Evolutionary conservation across 2,329 filamentous ascomycete species (phyloP), one percentile per base, ranked within the genome.

Genomic region (Westerdykella aurantiaca): DNA sequence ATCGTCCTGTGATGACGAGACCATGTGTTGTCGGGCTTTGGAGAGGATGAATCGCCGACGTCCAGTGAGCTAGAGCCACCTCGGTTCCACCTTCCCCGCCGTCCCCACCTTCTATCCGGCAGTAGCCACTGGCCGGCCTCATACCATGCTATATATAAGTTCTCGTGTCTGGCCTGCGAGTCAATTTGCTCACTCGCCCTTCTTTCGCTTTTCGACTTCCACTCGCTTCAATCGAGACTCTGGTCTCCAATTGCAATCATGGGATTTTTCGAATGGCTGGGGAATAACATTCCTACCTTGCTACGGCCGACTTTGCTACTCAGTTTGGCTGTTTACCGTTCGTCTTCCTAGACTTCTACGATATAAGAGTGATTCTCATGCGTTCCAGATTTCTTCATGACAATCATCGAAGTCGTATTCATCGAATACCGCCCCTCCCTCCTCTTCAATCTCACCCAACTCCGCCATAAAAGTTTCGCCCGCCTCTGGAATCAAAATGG

Each of bases 401-500:
- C 62, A 5, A 47, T 64, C 13, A 39, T 66, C 25, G 58, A 66
- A 50, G 50, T 57, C 31, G 42, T 61, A 23, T 57, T 63, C 34
- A 12, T 61, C 17, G 56, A 64, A 10, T 56, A 46, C 43, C 48
- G 50, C 21, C 63, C 62, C 5, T 43, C 48, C 25, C 44, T 56
- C 6, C 55, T 67, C 16, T 46, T 65, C 50, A 52, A 63, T 22
- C 39, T 66, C 31, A 56, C 54, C 12, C 47, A 51, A 6, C 48
- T 68, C 6, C 63, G 60, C 29, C 56, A 56, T 44, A 60, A 57
- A 44, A 55, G 57, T 38, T 68, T 68, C 39, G 60, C 61, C 7
- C 56, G 64, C 29, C 53, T 68, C 18, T 68, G 64, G 66, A 61
- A 49, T 6, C 41, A 56, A 25, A 62, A 66, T 35, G 65, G 51